phyloP scores from a whole-genome alignment of 163 green algal species.

The Scenedesmus sp. region DNA sequence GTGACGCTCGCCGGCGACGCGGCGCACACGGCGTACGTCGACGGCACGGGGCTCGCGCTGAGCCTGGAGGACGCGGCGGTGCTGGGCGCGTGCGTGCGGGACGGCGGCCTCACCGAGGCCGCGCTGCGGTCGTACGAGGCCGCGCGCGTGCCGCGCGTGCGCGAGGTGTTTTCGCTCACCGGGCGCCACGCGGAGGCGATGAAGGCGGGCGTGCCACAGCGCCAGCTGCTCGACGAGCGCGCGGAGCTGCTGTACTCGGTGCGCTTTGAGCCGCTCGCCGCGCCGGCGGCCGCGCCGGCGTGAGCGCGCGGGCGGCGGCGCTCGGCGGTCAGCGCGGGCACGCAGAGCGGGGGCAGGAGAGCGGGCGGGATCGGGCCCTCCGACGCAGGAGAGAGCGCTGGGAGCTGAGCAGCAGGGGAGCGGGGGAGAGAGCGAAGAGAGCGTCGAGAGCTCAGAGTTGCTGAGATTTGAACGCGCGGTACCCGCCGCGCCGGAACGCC shows the following conservation, averaged over 20 bases:
- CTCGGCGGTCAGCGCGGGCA: no score
- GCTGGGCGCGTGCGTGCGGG: slow-evolving; percentile 56
- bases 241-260: slow-evolving; percentile 36
- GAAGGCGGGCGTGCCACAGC: slow-evolving; percentile 22
- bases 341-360: no score
- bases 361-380: no score
- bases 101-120: slow-evolving; percentile 53
- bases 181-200: slow-evolving; percentile 16
- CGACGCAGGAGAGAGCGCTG: no score
- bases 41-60: slow-evolving; percentile 30
- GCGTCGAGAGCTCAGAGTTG: no score
- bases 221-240: slow-evolving; percentile 20
- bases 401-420: no score
- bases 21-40: slow-evolving; percentile 49
- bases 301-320: no score
- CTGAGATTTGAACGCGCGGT: no score
- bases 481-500: no score
- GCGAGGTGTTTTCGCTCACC: slow-evolving; percentile 26
- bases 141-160: slow-evolving; percentile 43
- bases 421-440: no score
- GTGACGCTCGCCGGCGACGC: slow-evolving; percentile 45
- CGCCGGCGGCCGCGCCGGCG: no score
- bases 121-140: slow-evolving; percentile 59
- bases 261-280: no score
- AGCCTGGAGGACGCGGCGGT: slow-evolving; percentile 59